Evolutionary conservation across 1,284 basidiomycete species (phyloP).

Genomic region (Hymenochaete sp.): DNA sequence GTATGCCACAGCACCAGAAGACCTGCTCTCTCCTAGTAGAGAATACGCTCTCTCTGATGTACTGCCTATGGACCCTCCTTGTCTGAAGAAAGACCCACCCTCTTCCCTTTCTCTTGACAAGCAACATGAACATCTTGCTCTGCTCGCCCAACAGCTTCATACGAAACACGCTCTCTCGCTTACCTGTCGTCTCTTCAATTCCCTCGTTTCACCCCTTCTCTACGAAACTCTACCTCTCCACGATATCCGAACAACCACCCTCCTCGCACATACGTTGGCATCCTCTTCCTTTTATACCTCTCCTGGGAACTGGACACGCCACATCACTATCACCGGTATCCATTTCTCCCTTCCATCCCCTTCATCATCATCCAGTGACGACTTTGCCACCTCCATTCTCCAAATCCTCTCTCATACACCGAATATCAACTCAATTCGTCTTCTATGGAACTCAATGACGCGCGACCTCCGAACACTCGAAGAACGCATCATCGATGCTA

Average conservation of each 20-base stretch:
- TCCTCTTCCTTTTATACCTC: not conserved
- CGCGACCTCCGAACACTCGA: not conserved
- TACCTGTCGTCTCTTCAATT: not conserved
- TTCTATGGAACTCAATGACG: slow-evolving; percentile 1
- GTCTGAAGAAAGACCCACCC: slow-evolving; percentile 1
- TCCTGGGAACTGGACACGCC: slow-evolving; percentile 7
- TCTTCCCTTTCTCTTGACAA: not conserved
- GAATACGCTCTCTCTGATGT: not conserved
- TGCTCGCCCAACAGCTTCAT: not conserved
- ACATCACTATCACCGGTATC: slow-evolving; percentile 3
- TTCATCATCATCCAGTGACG: not conserved
- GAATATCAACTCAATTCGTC: slow-evolving; percentile 1
- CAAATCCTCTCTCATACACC: slow-evolving; percentile 1
- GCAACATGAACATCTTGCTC: not conserved
- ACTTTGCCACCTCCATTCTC: not conserved
- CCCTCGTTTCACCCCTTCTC: not conserved
- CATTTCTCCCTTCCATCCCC: slow-evolving; percentile 1
- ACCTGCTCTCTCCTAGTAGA: not conserved
- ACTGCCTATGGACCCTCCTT: not conserved
- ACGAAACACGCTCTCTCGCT: not conserved
- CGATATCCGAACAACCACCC: not conserved
- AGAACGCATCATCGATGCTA: not conserved
- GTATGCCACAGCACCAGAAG: not conserved
- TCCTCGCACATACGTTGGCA: not conserved
- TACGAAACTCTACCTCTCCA: slow-evolving; percentile 1